Evolutionary conservation across 2,329 filamentous ascomycete genomes (phyloP).

Genomic region (Penicillium sp.): DNA sequence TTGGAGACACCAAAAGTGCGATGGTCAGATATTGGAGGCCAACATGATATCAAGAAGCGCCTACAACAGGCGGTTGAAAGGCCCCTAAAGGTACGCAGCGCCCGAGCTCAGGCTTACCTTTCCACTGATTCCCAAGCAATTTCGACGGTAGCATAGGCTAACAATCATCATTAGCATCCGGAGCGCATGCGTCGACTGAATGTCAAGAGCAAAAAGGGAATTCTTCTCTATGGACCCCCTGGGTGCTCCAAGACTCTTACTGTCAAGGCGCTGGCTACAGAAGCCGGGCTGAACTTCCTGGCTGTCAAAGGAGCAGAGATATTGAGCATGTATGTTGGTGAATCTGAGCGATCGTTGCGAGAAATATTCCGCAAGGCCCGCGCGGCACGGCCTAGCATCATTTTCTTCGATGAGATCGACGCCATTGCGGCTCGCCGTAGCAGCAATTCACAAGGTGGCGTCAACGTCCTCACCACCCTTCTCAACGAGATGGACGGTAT

Average conservation of each 20-base stretch:
- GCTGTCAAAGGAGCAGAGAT: conserved; percentile 90
- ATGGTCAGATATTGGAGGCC: conserved; percentile 85
- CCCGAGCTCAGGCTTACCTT: neutral
- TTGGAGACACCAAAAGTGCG: conserved; percentile 78
- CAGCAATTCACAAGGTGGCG: conserved; percentile 44
- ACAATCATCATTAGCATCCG: conserved; percentile 36
- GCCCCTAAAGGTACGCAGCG: conserved; percentile 46
- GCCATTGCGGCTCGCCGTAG: conserved; percentile 63
- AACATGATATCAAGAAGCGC: conserved; percentile 67
- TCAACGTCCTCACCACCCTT: conserved; percentile 83
- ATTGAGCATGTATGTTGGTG: conserved; percentile 94
- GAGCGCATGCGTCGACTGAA: conserved; percentile 47
- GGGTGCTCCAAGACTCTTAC: conserved; percentile 93
- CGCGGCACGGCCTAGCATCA: conserved; percentile 81
- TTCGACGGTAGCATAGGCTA: neutral
- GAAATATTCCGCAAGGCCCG: conserved; percentile 80
- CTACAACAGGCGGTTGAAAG: conserved; percentile 55
- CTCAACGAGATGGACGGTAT: conserved; percentile 97
- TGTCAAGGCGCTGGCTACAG: conserved; percentile 84
- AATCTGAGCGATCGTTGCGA: conserved; percentile 79
- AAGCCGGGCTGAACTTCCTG: conserved; percentile 87
- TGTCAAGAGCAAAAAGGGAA: conserved; percentile 65
- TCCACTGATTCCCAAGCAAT: neutral
- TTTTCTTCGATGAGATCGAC: conserved; percentile 97
- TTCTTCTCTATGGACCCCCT: conserved; percentile 85